Percentiles rank a stretch among this genome's conserved stretches.
phyloP scores from a whole-genome alignment of 1,284 basidiomycete genomes.

The Stereum hirsutum region DNA sequence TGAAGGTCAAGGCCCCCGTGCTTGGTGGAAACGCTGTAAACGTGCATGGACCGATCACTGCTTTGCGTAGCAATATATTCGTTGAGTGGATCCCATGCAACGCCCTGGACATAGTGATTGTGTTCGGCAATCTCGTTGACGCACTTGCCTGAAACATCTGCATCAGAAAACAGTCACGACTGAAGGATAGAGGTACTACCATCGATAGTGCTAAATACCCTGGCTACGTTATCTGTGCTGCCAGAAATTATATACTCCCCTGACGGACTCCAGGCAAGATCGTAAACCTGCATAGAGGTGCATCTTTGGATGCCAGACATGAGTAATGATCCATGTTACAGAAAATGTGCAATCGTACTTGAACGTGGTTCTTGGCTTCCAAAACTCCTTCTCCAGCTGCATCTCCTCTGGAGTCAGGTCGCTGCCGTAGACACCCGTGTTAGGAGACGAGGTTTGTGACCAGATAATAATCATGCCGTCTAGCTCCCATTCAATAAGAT shows the following conservation, averaged over 20 bases:
- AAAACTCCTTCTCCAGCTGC: slow-evolving; percentile 89
- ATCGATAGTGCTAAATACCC: slow-evolving; percentile 73
- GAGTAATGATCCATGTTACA: neutral
- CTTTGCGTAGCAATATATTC: slow-evolving; percentile 94
- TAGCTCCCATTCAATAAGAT: slow-evolving; percentile 22
- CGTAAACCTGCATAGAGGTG: slow-evolving; percentile 93
- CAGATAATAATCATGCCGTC: slow-evolving; percentile 98
- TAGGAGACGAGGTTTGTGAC: slow-evolving; percentile 75
- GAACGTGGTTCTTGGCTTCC: slow-evolving; percentile 88
- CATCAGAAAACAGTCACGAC: slow-evolving; percentile 8
- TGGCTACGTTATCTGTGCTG: slow-evolving; percentile 92
- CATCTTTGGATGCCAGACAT: slow-evolving; percentile 35
- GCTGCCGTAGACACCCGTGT: slow-evolving; percentile 66
- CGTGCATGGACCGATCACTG: slow-evolving; percentile 86
- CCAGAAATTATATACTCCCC: slow-evolving; percentile 92
- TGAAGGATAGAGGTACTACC: slow-evolving; percentile 32
- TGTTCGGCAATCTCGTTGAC: slow-evolving; percentile 85
- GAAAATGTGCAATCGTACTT: slow-evolving; percentile 36
- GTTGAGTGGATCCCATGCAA: slow-evolving; percentile 93
- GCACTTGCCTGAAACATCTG: slow-evolving; percentile 53
- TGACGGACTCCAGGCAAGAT: slow-evolving; percentile 94
- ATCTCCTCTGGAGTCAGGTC: slow-evolving; percentile 69
- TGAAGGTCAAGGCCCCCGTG: slow-evolving; percentile 80
- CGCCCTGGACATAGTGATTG: slow-evolving; percentile 91
- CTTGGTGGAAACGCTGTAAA: slow-evolving; percentile 74